Percentiles rank a stretch among this genome's conserved stretches.
phyloP scores from a whole-genome alignment of 2,329 filamentous ascomycete species.

The Penicillium nordicum region DNA sequence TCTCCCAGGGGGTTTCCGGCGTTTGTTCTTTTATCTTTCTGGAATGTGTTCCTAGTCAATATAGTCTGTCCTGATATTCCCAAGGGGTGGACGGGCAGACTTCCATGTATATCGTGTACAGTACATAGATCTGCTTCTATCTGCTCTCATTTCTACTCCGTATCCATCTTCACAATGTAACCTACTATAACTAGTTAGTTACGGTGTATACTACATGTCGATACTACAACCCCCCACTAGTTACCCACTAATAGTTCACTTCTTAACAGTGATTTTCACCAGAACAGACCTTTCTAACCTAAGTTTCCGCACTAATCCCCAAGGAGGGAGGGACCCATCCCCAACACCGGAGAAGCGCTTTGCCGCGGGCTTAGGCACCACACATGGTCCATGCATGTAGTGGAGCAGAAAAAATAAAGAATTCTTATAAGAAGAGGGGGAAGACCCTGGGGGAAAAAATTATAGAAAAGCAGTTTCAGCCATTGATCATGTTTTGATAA shows the following conservation, averaged over 20 bases:
- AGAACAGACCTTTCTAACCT: not conserved
- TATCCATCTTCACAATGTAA: not conserved
- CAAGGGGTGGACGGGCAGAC: slow-evolving; percentile 2
- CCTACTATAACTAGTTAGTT: not conserved
- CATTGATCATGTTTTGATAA: not conserved
- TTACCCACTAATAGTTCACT: not conserved
- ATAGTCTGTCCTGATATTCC: not conserved
- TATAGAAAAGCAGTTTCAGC: not conserved
- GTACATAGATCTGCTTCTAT: slow-evolving; percentile 28
- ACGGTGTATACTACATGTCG: not conserved
- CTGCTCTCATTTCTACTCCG: slow-evolving; percentile 7
- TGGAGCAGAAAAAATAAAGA: not conserved
- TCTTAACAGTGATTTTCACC: not conserved
- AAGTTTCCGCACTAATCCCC: slow-evolving; percentile 1
- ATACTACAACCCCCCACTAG: not conserved
- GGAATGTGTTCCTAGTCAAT: slow-evolving; percentile 23
- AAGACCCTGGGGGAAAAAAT: not conserved
- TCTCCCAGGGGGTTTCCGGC: slow-evolving; percentile 31
- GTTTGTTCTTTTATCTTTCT: slow-evolving; percentile 18
- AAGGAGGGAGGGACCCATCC: not conserved
- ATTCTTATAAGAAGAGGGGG: not conserved
- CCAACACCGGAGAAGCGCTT: slow-evolving; percentile 9
- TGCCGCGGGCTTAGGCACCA: not conserved
- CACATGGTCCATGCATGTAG: slow-evolving; percentile 1
- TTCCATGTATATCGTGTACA: slow-evolving; percentile 35